Conservation (phyloP, 139 green algal genomes). For the Astrephomene gubernaculifera region DNA sequence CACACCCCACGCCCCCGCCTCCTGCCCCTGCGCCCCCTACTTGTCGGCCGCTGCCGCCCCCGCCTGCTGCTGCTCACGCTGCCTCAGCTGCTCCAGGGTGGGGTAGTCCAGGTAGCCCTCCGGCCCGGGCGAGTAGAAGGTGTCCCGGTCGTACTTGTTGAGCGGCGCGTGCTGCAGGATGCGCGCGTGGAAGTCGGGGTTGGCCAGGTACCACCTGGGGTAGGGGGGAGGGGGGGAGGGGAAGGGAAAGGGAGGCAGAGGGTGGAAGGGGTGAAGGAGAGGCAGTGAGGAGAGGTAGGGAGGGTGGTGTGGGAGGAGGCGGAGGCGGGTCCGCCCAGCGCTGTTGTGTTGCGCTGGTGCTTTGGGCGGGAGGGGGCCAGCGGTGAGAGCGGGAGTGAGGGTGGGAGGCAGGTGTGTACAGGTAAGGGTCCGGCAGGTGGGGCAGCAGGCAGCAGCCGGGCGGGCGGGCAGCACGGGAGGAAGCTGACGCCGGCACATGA, state of each 20-base stretch:
- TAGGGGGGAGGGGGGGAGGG: not conserved
- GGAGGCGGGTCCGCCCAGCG: too few species aligned
- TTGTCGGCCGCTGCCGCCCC: not conserved
- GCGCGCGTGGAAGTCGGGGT: constrained; percentile 84
- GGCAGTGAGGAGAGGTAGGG: not conserved
- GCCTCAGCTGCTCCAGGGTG: constrained; percentile 70
- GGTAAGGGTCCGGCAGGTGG: too few species aligned
- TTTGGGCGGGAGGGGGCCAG: too few species aligned
- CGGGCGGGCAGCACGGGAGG: too few species aligned
- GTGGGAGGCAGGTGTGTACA: too few species aligned
- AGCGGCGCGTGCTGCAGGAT: constrained; percentile 70
- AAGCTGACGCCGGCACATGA: too few species aligned
- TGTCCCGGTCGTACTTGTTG: constrained; percentile 83
- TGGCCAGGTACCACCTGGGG: constrained; percentile 73
- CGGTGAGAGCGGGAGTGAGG: too few species aligned
- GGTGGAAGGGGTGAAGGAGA: not conserved
- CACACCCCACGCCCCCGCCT: not conserved
- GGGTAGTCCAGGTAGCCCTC: constrained; percentile 89
- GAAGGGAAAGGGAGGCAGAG: not conserved
- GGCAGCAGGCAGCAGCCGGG: too few species aligned
- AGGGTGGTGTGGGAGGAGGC: not conserved
- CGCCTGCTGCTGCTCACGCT: not conserved
- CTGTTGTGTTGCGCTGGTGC: too few species aligned
- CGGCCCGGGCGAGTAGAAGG: constrained; percentile 71
- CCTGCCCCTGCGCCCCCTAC: not conserved